Conservation (phyloP, 371 early-diverging fungal species). For the Mucor saturninus region DNA sequence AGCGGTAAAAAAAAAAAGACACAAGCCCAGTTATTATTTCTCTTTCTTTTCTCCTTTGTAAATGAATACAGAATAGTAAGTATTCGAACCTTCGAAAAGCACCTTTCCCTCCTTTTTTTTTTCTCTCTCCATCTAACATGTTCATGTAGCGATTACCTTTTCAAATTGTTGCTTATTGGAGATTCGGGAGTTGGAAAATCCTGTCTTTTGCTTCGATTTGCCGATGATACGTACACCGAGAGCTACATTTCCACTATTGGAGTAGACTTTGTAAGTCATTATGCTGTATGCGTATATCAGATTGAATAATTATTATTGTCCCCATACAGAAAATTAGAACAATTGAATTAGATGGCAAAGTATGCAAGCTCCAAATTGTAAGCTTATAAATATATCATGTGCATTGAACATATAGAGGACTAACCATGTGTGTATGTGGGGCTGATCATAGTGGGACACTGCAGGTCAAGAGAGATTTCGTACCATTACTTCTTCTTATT, state of each 20-base stretch:
- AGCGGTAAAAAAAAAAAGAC: neutral
- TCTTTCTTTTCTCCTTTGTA: neutral
- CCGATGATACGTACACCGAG: constrained; percentile 98
- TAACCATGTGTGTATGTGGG: neutral
- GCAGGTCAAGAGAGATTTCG: constrained; percentile 99
- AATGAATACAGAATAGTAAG: constrained; percentile 53
- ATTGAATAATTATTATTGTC: neutral
- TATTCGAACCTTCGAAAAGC: neutral
- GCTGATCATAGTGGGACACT: constrained; percentile 88
- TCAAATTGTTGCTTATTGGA: constrained; percentile 98
- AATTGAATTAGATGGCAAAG: constrained; percentile 96
- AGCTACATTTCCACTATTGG: constrained; percentile 99
- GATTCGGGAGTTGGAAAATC: constrained; percentile 99
- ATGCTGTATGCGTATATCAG: neutral
- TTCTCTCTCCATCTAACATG: neutral
- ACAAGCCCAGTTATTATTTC: neutral
- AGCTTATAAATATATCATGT: constrained; percentile 19
- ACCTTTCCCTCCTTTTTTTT: neutral
- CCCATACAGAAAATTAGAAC: constrained; percentile 94
- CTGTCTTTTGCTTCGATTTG: constrained; percentile 96
- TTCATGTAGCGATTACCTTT: constrained; percentile 87
- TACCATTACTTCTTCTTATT: constrained; percentile 98
- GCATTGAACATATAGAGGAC: neutral
- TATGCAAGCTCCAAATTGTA: constrained; percentile 98
- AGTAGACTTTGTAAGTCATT: constrained; percentile 85